A percentile compares a stretch with the other conserved stretches of the same genome.
phyloP scores from a whole-genome alignment of 176 grass and related monocot species.

The Oryza punctata region DNA sequence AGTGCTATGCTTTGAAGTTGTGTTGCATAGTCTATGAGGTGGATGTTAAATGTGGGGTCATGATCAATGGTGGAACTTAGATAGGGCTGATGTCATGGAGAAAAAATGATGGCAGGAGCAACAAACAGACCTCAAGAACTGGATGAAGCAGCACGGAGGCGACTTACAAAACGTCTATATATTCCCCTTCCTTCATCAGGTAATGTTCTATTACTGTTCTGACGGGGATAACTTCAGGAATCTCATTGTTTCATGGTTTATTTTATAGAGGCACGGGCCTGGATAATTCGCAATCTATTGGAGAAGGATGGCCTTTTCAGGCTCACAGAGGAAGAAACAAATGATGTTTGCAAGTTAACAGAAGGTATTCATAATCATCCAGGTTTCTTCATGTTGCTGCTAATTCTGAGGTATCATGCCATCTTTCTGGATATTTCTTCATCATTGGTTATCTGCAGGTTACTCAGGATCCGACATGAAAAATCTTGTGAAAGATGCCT shows the following conservation, averaged over 20 bases:
- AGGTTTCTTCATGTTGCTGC: conserved; percentile 31
- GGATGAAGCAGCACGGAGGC: conserved; percentile 94
- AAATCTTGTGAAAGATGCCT: conserved; percentile 97
- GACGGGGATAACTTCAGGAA: conserved; percentile 5
- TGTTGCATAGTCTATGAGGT: conserved; percentile 12
- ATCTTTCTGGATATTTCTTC: conserved; percentile 38
- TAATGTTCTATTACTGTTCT: conserved; percentile 42
- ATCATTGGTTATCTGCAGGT: conserved; percentile 53
- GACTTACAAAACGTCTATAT: conserved; percentile 89
- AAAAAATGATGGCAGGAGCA: conserved; percentile 63
- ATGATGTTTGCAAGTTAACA: conserved; percentile 80
- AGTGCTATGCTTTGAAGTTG: not conserved
- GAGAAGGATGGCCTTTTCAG: conserved; percentile 93
- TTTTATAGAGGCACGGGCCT: conserved; percentile 77
- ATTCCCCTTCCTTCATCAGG: conserved; percentile 96
- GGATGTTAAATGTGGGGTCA: not conserved
- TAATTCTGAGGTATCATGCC: not conserved
- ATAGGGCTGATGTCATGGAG: conserved; percentile 12
- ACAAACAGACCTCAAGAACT: conserved; percentile 98
- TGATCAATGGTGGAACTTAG: conserved; percentile 1
- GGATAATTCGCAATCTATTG: conserved; percentile 80
- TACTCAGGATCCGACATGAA: conserved; percentile 99
- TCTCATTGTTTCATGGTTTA: conserved; percentile 37
- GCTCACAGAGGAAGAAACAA: conserved; percentile 78
- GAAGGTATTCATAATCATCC: conserved; percentile 60